phyloP scores from a whole-genome alignment of 2,329 filamentous ascomycete genomes.

The Colletotrichum sp. region DNA sequence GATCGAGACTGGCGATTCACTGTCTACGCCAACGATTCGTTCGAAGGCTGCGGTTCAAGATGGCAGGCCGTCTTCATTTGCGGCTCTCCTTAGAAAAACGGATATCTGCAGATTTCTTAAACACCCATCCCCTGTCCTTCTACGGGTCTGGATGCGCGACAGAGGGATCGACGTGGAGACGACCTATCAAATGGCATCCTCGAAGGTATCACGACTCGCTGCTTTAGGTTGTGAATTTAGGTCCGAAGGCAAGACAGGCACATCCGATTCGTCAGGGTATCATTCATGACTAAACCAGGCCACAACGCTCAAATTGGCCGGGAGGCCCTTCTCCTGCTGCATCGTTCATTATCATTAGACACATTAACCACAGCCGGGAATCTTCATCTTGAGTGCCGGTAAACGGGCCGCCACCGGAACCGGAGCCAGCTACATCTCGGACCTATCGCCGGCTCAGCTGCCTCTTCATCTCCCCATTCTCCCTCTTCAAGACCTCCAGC shows the following conservation, averaged over 20 bases:
- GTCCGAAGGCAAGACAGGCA: neutral
- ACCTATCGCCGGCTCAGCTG: conserved; percentile 12
- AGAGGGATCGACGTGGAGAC: neutral
- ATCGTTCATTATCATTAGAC: neutral
- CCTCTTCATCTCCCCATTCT: conserved; percentile 40
- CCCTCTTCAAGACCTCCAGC: conserved; percentile 56
- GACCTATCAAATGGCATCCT: neutral
- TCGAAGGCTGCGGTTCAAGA: neutral
- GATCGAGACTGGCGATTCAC: neutral
- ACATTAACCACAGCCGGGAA: neutral
- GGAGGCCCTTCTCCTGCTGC: neutral
- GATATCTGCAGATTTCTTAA: neutral
- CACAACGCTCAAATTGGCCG: neutral
- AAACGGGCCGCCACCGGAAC: neutral
- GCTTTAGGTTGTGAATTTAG: neutral
- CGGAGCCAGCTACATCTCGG: neutral
- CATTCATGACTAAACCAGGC: neutral
- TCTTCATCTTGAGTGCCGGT: neutral
- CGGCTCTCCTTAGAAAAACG: neutral
- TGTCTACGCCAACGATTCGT: neutral
- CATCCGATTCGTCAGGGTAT: neutral
- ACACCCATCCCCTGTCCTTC: neutral
- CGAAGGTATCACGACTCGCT: neutral
- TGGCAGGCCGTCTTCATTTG: neutral
- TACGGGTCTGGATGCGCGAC: neutral